These are phyloP conservation scores for Aphanomyces euteiches DNA, from an alignment of 352 stramenopile genomes.

Conservation along the genomic window DNA sequence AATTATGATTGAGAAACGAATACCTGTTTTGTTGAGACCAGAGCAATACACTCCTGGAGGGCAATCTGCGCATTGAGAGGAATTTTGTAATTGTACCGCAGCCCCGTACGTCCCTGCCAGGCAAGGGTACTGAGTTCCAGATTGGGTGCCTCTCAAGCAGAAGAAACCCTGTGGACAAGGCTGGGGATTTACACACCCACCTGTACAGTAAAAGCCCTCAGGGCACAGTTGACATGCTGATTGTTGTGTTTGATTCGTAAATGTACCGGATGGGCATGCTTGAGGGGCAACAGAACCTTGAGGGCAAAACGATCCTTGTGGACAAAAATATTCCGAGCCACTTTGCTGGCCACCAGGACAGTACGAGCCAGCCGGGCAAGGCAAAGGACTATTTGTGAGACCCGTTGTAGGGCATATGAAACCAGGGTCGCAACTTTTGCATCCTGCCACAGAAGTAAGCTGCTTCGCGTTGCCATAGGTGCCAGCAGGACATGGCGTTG, in stretches of 20 bases:
- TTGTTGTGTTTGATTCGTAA: slow-evolving; percentile 52
- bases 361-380: slow-evolving; percentile 56
- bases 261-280: slow-evolving; percentile 68
- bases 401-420: slow-evolving; percentile 63
- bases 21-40: slow-evolving; percentile 45
- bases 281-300: slow-evolving; percentile 46
- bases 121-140: slow-evolving; percentile 49
- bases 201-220: slow-evolving; percentile 62
- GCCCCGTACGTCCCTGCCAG: slow-evolving; percentile 59
- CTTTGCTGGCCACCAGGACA: slow-evolving; percentile 56
- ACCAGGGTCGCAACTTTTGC: slow-evolving; percentile 56
- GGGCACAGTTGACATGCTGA: slow-evolving; percentile 70
- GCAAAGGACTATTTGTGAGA: slow-evolving; percentile 43
- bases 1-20: slow-evolving; percentile 20
- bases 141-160: slow-evolving; percentile 58
- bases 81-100: slow-evolving; percentile 36
- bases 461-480: slow-evolving; percentile 69
- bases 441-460: slow-evolving; percentile 53
- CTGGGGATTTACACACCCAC: slow-evolving; percentile 40
- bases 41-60: slow-evolving; percentile 77
- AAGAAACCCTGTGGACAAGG: slow-evolving; percentile 75
- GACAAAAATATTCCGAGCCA: slow-evolving; percentile 50
- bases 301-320: slow-evolving; percentile 69
- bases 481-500: slow-evolving; percentile 66
- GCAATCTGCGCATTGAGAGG: slow-evolving; percentile 50